Base-by-base conservation (phyloP, 2,329 filamentous ascomycete species). In the Parascedosporium putredinis region DNA sequence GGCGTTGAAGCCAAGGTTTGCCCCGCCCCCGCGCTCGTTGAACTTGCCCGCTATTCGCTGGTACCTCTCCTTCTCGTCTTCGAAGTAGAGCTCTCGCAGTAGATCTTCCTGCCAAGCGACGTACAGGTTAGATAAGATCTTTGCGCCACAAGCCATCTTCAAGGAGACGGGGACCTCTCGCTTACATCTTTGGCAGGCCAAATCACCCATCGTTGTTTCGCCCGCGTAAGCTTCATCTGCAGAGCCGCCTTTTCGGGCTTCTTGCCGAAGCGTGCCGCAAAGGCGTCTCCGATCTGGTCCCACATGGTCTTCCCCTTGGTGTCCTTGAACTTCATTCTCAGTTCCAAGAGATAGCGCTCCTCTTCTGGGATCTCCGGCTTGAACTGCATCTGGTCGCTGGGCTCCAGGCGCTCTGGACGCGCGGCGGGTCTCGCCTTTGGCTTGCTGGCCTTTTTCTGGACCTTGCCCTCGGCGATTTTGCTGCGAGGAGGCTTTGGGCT, bases 271-370 rank as follows among this genome's bases (percentile, higher is more conserved):
- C 52, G 52, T 7, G 54, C 50, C 12, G 58, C 58, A 52, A 67
- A 79, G 50, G 72, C 68, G 4, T 58, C 59, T 45, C 69, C 67
- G 51, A 80, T 78, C 34, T 67, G 65, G 22, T 75, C 70, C 76
- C 76, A 80, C 75, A 79, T 79, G 29, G 75, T 74, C 54, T 75
- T 75, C 14, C 76, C 76, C 55, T 74, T 75, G 47, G 69, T 65
- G 18, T 68, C 57, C 14, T 68, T 62, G 55, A 71, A 67, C 22
- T 68, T 58, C 58, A 68, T 70, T 10, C 74, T 66, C n/a, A 73
- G 66, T 23, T 73, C 63, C 45, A 78, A 72, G 27, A 80, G 67
- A 47, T 63, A 74, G 20, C 65, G 66, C 52, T 75, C 71, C 29
- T 76, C 69, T 2, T 70, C 65, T 1, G 72, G 71, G 23, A 73